These are phyloP conservation scores for Tremellales sp. DNA, from an alignment of 1,284 basidiomycete species.

Conservation along the genomic window DNA sequence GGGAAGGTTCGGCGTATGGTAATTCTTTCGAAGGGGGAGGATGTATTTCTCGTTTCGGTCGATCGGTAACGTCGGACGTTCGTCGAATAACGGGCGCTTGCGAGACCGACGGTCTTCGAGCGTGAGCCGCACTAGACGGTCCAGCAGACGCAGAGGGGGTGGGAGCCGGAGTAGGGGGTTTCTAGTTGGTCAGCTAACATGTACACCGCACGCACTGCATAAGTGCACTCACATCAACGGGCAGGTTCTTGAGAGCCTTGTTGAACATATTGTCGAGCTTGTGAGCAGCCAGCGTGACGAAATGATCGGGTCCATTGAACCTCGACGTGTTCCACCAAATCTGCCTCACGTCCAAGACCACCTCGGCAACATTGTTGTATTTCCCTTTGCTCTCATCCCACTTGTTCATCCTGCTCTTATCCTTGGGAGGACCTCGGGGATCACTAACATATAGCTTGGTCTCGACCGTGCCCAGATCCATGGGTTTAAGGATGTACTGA, in stretches of 20 bases:
- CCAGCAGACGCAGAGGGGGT: constrained; percentile 12
- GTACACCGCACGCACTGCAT: background rate
- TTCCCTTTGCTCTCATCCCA: constrained; percentile 59
- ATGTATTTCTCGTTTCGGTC: constrained; percentile 95
- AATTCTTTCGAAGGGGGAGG: constrained; percentile 90
- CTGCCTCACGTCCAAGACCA: constrained; percentile 73
- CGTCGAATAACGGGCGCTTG: constrained; percentile 45
- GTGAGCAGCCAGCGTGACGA: constrained; percentile 71
- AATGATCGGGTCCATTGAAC: constrained; percentile 91
- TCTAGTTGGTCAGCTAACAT: constrained; percentile 1
- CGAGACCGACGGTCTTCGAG: constrained; percentile 38
- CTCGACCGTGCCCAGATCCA: constrained; percentile 95
- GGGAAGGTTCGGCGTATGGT: constrained; percentile 63
- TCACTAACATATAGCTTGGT: constrained; percentile 75
- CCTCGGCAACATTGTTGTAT: constrained; percentile 70
- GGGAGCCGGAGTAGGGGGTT: constrained; percentile 8
- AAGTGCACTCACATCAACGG: constrained; percentile 61
- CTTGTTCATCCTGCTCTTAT: constrained; percentile 56
- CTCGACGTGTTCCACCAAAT: constrained; percentile 84
- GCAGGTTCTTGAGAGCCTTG: constrained; percentile 73
- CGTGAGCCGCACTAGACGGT: constrained; percentile 11
- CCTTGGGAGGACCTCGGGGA: constrained; percentile 52
- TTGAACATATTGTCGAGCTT: constrained; percentile 81
- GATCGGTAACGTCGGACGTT: constrained; percentile 52
- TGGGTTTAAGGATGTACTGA: constrained; percentile 80